phyloP scores from a whole-genome alignment of 352 stramenopile genomes.

The Globisporangium splendens region DNA sequence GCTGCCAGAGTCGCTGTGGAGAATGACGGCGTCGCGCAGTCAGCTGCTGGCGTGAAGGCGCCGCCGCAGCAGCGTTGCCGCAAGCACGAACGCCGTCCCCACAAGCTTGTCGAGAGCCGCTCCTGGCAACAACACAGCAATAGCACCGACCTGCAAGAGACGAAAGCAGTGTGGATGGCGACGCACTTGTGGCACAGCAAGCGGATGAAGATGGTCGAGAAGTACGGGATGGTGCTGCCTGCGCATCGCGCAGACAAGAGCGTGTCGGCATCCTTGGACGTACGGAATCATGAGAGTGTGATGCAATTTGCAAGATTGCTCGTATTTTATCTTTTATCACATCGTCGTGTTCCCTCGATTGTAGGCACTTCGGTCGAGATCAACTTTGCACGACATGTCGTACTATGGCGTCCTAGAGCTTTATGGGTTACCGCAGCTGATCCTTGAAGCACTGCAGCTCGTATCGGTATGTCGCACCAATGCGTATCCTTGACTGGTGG shows the following conservation, averaged over 20 bases:
- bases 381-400: slow-evolving; percentile 54
- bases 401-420: slow-evolving; percentile 73
- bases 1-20: not conserved
- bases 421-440: slow-evolving; percentile 46
- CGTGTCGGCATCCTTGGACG: slow-evolving; percentile 53
- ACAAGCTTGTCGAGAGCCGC: slow-evolving; percentile 34
- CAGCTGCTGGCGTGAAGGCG: not conserved
- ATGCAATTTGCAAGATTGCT: not conserved
- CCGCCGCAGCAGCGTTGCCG: slow-evolving; percentile 31
- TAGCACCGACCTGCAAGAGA: slow-evolving; percentile 2
- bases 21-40: no score
- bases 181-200: slow-evolving; percentile 80
- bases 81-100: slow-evolving; percentile 56
- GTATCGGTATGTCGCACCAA: slow-evolving; percentile 26
- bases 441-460: slow-evolving; percentile 60
- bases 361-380: slow-evolving; percentile 41
- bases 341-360: not conserved
- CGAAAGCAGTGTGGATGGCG: slow-evolving; percentile 37
- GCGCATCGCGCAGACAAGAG: slow-evolving; percentile 54
- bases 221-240: slow-evolving; percentile 48
- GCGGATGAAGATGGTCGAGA: slow-evolving; percentile 58
- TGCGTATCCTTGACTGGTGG: not conserved
- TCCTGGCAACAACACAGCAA: slow-evolving; percentile 23
- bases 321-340: not conserved
- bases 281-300: not conserved